These are phyloP conservation scores for Hemerocallis citrina DNA, from an alignment of 106 monocot species.

Conservation along the genomic window DNA sequence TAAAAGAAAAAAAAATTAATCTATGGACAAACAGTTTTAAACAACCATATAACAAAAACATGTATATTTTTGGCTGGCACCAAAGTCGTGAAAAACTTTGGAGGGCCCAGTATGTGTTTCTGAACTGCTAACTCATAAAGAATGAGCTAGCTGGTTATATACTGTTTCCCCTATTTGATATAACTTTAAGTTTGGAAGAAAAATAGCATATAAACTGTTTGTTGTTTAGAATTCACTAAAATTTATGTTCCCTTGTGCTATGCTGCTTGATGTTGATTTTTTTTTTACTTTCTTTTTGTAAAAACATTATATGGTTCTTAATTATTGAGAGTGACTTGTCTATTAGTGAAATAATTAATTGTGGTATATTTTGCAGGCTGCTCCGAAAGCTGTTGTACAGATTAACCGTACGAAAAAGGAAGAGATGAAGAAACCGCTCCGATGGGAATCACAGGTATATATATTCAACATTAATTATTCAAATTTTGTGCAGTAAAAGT, in stretches of 20 bases:
- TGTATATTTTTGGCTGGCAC: too few species aligned
- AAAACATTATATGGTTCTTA: background rate
- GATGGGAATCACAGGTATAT: slow-evolving; percentile 31
- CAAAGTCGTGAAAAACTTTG: too few species aligned
- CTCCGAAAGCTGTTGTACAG: slow-evolving; percentile 14
- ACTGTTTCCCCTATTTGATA: background rate
- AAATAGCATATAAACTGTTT: too few species aligned
- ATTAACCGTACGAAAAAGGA: slow-evolving; percentile 22
- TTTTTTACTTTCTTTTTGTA: background rate
- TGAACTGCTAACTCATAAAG: background rate
- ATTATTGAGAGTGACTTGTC: background rate
- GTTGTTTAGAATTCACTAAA: background rate
- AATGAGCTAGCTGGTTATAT: background rate
- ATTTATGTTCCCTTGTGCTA: background rate
- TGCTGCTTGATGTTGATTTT: background rate
- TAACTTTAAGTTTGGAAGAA: background rate
- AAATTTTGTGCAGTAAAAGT: background rate
- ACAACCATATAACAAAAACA: too few species aligned
- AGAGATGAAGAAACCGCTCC: slow-evolving; percentile 22
- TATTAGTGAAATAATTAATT: background rate
- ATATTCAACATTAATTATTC: background rate
- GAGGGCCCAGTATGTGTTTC: background rate
- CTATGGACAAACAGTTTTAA: too few species aligned
- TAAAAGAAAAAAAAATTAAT: too few species aligned
- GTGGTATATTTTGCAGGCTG: slow-evolving; percentile 17